Percentiles rank a stretch among this genome's conserved stretches.
phyloP scores from a whole-genome alignment of 768 basidiomycete species.

The Hypsizygus marmoreus region DNA sequence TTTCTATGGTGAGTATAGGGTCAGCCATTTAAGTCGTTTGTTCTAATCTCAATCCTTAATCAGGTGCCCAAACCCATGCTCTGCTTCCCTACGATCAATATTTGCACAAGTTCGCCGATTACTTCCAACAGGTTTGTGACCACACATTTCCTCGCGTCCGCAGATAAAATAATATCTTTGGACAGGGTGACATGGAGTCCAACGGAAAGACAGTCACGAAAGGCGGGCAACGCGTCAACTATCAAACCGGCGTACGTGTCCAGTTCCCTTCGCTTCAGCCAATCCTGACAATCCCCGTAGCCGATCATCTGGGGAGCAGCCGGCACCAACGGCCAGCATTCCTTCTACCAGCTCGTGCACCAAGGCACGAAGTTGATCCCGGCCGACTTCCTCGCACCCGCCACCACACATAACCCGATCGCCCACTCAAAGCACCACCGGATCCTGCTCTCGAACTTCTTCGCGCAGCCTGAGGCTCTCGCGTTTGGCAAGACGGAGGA shows the following conservation, averaged over 20 bases:
- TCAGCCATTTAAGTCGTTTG: background rate
- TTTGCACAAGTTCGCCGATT: slow-evolving; percentile 98
- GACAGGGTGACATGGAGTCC: slow-evolving; percentile 96
- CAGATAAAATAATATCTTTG: background rate
- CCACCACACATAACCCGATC: slow-evolving; percentile 90
- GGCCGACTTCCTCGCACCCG: slow-evolving; percentile 89
- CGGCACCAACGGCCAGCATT: slow-evolving; percentile 98
- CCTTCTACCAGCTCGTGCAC: slow-evolving; percentile 97
- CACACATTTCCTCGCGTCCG: background rate
- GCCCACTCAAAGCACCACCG: slow-evolving; percentile 89
- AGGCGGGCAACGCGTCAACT: slow-evolving; percentile 87
- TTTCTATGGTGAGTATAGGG: slow-evolving; percentile 70
- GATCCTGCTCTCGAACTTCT: slow-evolving; percentile 96
- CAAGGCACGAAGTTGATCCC: slow-evolving; percentile 94
- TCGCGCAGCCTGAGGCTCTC: slow-evolving; percentile 96
- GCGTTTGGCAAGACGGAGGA: slow-evolving; percentile 98
- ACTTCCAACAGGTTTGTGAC: slow-evolving; percentile 85
- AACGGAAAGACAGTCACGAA: slow-evolving; percentile 98
- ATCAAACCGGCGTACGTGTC: slow-evolving; percentile 88
- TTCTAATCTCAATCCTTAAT: slow-evolving; percentile 6
- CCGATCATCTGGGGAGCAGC: slow-evolving; percentile 99
- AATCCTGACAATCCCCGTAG: slow-evolving; percentile 34
- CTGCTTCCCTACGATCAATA: slow-evolving; percentile 99
- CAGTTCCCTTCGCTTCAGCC: background rate
- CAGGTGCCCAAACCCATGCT: slow-evolving; percentile 91